A percentile compares a stretch with the other conserved stretches of the same genome.
These are phyloP conservation scores for Podaxis sp. DNA, from an alignment of 768 basidiomycete species.

Conservation along the genomic window DNA sequence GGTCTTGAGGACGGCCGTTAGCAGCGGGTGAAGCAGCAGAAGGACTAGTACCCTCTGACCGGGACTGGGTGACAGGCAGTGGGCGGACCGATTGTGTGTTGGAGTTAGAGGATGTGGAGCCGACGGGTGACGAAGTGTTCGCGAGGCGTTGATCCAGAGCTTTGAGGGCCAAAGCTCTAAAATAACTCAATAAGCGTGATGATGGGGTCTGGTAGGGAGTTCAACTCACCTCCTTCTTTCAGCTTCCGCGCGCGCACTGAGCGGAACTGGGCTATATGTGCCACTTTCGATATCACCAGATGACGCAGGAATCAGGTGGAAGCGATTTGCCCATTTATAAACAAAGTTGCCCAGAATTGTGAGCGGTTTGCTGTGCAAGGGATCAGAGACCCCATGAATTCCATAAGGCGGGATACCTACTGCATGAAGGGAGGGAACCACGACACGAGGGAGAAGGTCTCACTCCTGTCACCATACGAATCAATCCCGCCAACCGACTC, in stretches of 20 bases:
- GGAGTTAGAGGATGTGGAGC: slow-evolving; percentile 28
- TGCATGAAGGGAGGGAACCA: slow-evolving; percentile 98
- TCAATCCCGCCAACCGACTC: slow-evolving; percentile 58
- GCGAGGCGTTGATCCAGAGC: slow-evolving; percentile 93
- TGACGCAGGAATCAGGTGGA: slow-evolving; percentile 71
- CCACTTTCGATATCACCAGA: slow-evolving; percentile 68
- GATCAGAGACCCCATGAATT: not conserved
- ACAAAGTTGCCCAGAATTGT: slow-evolving; percentile 62
- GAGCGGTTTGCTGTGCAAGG: slow-evolving; percentile 58
- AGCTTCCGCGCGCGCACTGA: slow-evolving; percentile 91
- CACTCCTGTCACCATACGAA: slow-evolving; percentile 91
- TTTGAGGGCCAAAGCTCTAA: slow-evolving; percentile 91
- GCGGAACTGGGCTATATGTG: slow-evolving; percentile 70
- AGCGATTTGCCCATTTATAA: slow-evolving; percentile 58
- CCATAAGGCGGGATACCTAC: slow-evolving; percentile 42
- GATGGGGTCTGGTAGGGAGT: not conserved
- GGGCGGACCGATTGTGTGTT: slow-evolving; percentile 20
- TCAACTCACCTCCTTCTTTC: slow-evolving; percentile 79
- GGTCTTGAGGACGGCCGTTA: slow-evolving; percentile 14
- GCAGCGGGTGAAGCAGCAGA: slow-evolving; percentile 21
- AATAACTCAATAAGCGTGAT: slow-evolving; percentile 10
- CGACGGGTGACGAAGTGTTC: slow-evolving; percentile 44
- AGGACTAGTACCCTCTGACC: slow-evolving; percentile 25
- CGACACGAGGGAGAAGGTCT: slow-evolving; percentile 90
- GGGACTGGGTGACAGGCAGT: slow-evolving; percentile 28